A percentile compares a stretch with the other conserved stretches of the same genome.
phyloP scores from a whole-genome alignment of 148 eudicot species.

The Mesembryanthemum crystallinum region DNA sequence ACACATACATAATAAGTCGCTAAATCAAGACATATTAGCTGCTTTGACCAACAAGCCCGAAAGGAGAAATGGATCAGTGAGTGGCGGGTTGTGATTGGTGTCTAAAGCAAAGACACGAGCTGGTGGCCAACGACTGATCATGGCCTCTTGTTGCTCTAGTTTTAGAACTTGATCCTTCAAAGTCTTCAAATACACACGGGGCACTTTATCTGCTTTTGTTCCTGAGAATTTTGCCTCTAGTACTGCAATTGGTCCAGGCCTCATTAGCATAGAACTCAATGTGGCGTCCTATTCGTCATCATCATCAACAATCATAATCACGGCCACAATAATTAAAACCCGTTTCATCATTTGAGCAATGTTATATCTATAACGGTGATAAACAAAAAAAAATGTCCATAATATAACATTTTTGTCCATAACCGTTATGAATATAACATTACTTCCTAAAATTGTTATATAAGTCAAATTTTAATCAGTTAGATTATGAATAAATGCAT shows the following conservation, averaged over 20 bases:
- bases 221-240: slow-evolving; percentile 10
- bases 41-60: slow-evolving; percentile 5
- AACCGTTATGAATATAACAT: too few relatives aligned
- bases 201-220: neutral
- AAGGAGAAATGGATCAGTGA: slow-evolving; percentile 17
- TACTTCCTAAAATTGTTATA: too few relatives aligned
- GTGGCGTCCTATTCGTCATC: neutral
- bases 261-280: neutral
- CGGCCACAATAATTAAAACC: neutral
- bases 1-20: neutral
- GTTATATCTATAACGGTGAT: too few relatives aligned
- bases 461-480: too few relatives aligned
- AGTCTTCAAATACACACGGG: slow-evolving; percentile 27
- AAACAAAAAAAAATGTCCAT: too few relatives aligned
- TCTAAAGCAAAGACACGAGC: slow-evolving; percentile 10
- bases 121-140: slow-evolving; percentile 32
- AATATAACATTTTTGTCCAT: too few relatives aligned
- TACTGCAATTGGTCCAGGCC: slow-evolving; percentile 12
- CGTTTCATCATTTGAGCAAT: neutral
- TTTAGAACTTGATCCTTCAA: slow-evolving; percentile 2
- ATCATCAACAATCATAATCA: neutral
- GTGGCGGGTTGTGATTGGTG: neutral
- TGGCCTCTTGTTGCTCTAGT: slow-evolving; percentile 18
- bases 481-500: neutral
- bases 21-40: neutral